Base-by-base conservation (phyloP, 2,329 filamentous ascomycete species). In the Ophiosphaerella herpotricha region DNA sequence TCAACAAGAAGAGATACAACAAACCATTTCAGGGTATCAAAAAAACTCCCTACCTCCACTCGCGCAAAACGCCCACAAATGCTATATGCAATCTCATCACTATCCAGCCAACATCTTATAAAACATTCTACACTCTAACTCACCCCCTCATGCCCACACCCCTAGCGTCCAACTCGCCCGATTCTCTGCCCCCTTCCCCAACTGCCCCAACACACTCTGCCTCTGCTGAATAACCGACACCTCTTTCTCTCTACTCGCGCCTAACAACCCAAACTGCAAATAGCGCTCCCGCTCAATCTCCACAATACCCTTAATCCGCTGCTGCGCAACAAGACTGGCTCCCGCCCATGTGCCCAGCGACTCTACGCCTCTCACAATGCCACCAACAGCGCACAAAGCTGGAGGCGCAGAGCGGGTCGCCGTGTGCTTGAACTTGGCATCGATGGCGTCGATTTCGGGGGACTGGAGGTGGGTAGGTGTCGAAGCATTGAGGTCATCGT, bases 281-380 rank as follows among this genome's bases (percentile, higher is more conserved):
- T 89, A 93, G 31, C 83, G 77, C 6, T 93, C 89, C 23, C 86
- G 78, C 55, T 91, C 89, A 16, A 92, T 77, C 26, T 86, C 82
- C 2, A 87, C 86, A 44, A 90, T 80, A 2, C 88, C 85, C 32
- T 84, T 82, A 4, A 90, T 78, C 48, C 86, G 87, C 50, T 91
- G 76, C 57, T 87, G 84, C 2, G 86, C 82, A 14, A 88, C 75
- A 46, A 93, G 66, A 67, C 88, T 91, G 3, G 85, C 89, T 9
- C 89, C 89, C 16, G 83, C 82, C 88, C 89, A 93, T 2, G 88
- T 77, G 0, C 89, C 89, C 1, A 92, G 73, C 1, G 86, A 85
- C 54, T 89, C 85, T 2, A 91, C 75, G 2, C 82, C 86, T 23
- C 89, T 80, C 34, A 91, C 75, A 24, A 78, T 74, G 2, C 87